phyloP scores from a whole-genome alignment of 2,329 filamentous ascomycete genomes.

The Pestalotiopsis sp. region DNA sequence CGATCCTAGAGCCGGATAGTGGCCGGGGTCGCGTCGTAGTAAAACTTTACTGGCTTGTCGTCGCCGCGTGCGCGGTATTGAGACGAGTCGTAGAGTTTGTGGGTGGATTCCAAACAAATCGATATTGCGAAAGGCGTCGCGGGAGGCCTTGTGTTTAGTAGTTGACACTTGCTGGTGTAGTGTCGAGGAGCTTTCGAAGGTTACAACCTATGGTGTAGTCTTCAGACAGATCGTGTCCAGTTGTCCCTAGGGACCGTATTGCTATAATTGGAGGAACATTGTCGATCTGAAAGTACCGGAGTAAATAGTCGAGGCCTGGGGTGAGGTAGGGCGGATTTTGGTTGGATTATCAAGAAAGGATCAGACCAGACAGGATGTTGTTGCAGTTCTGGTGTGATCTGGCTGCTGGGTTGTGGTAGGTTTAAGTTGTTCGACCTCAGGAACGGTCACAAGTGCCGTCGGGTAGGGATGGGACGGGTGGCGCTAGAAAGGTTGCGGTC shows the following conservation, averaged over 20 bases:
- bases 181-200: conserved; percentile 16
- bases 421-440: conserved; percentile 3
- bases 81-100: neutral
- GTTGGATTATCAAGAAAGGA: neutral
- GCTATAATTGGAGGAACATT: conserved; percentile 39
- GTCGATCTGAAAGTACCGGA: conserved; percentile 12
- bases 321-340: neutral
- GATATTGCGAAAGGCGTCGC: neutral
- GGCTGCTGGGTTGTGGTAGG: neutral
- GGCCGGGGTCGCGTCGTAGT: conserved; percentile 1
- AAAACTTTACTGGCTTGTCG: neutral
- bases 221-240: conserved; percentile 26
- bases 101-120: neutral
- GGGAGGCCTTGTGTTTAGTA: neutral
- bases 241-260: conserved; percentile 44
- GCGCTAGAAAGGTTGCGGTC: neutral
- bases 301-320: conserved; percentile 9
- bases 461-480: neutral
- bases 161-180: conserved; percentile 14
- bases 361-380: neutral
- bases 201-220: conserved; percentile 24
- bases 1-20: neutral
- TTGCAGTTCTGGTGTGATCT: neutral
- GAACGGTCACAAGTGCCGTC: conserved; percentile 9
- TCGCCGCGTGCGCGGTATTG: neutral